phyloP scores from a whole-genome alignment of 148 eudicot species.

The Diospyros lotus region DNA sequence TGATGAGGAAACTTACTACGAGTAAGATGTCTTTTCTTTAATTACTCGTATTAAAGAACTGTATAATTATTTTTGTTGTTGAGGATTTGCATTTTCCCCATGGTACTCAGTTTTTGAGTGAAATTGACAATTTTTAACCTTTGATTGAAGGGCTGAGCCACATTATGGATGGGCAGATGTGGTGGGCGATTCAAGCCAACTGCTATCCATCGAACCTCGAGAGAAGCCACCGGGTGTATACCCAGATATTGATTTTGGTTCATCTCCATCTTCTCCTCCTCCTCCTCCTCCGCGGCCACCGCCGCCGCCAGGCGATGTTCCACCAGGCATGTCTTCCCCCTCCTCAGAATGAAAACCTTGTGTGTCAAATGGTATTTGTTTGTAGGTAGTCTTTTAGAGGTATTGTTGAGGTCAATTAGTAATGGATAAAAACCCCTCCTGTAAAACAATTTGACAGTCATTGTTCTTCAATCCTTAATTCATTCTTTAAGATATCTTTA shows the following conservation, averaged over 20 bases:
- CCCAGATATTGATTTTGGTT: slow-evolving; percentile 53
- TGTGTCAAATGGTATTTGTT: background rate
- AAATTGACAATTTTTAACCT: background rate
- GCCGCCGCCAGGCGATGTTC: slow-evolving; percentile 32
- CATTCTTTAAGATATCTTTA: slow-evolving; percentile 6
- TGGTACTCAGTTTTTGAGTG: background rate
- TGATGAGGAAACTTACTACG: slow-evolving; percentile 88
- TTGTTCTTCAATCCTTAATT: slow-evolving; percentile 7
- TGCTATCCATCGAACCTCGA: slow-evolving; percentile 73
- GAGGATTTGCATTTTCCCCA: background rate
- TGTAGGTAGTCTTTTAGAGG: background rate
- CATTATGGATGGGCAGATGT: slow-evolving; percentile 99
- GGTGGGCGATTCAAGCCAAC: slow-evolving; percentile 85
- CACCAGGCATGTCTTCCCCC: slow-evolving; percentile 26
- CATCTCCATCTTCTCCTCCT: slow-evolving; percentile 21
- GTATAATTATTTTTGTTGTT: background rate
- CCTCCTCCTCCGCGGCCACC: slow-evolving; percentile 3
- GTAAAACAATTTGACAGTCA: slow-evolving; percentile 11
- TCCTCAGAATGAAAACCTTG: slow-evolving; percentile 14
- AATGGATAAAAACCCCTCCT: slow-evolving; percentile 10
- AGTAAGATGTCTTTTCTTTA: slow-evolving; percentile 43
- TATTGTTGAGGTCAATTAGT: slow-evolving; percentile 8
- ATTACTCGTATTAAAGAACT: background rate
- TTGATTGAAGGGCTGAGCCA: slow-evolving; percentile 71
- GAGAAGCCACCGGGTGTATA: slow-evolving; percentile 88